Base-by-base conservation (phyloP, 129 eudicot genomes). In the Heracleum sosnowskyi region DNA sequence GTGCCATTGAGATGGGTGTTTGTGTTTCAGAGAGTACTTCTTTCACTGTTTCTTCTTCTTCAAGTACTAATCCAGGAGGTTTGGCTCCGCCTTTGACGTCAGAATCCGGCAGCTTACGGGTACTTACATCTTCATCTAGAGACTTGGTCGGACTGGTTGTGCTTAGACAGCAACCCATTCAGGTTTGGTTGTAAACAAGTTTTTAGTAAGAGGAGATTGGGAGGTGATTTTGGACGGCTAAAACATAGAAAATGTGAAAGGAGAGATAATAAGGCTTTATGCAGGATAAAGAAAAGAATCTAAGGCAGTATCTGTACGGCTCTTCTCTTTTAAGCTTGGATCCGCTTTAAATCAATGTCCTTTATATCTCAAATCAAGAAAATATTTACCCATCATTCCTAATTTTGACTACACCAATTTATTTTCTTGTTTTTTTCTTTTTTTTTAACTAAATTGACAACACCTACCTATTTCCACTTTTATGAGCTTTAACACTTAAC, bases 151-250 rank as follows among this genome's bases (percentile, higher is more conserved):
- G 72, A 28, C 77, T 60, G 31, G 53, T 39, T 36, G 69, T 45
- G 83, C 92, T 83, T 11, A 87, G 78, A 87, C 96, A 92, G 81
- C 97, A 90, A 79, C 97, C 97, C 97, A 92, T 92, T 63, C 84
- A 18, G 46, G 45, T 60, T 60, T 29, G 68, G 33, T 57, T 24
- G 66, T 57, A n/a, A 57, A 57, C 15, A n/a, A 57, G 31, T 57
- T 57, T 5, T 57, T 1, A 2, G 66, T 57, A 18, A 2, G 60
- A 49, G 60, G 60, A 49, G n/a, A 13, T 49, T 18, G 60, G 7
- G 3, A 22, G 24, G 26, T 51, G 10, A 20, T 5, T 49, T 49
- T 49, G n/a, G 24, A 26, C 62, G 24, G 62, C 62, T 51, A 51
- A 6, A 24, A 57, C 10, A 57, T 57, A 24, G 24, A 8, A 57